Percentiles rank a stretch among this genome's conserved stretches.
These are phyloP conservation scores for Miscanthus lutarioriparius DNA, from an alignment of 176 grass and related monocot species.

Conservation along the genomic window DNA sequence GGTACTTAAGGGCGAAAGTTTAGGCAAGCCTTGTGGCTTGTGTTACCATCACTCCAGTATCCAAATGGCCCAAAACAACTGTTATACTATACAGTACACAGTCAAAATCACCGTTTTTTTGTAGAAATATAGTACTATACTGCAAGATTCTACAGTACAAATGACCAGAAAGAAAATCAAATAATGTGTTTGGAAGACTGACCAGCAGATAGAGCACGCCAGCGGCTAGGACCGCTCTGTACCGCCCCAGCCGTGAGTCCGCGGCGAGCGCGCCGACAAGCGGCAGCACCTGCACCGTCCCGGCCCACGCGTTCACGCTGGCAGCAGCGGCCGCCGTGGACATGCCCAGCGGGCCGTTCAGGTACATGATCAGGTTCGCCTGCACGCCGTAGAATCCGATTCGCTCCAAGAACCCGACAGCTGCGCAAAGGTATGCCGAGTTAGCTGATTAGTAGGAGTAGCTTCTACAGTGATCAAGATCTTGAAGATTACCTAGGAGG, in stretches of 20 bases:
- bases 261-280: slow-evolving; percentile 61
- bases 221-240: slow-evolving; percentile 44
- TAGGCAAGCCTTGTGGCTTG: too few relatives aligned
- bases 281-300: slow-evolving; percentile 45
- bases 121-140: too few relatives aligned
- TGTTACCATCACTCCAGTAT: too few relatives aligned
- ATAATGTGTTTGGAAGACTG: not conserved
- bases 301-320: slow-evolving; percentile 50
- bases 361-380: slow-evolving; percentile 73
- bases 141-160: too few relatives aligned
- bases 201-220: slow-evolving; percentile 53
- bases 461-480: not conserved
- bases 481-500: slow-evolving; percentile 47
- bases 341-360: slow-evolving; percentile 62
- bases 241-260: slow-evolving; percentile 58
- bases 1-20: too few relatives aligned
- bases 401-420: slow-evolving; percentile 62
- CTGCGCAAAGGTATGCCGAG: not conserved
- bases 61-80: too few relatives aligned
- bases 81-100: too few relatives aligned
- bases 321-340: slow-evolving; percentile 48
- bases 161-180: not conserved
- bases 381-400: slow-evolving; percentile 56
- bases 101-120: too few relatives aligned
- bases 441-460: not conserved